Base-by-base conservation (phyloP, 768 basidiomycete species). In the Infundibulicybe gibba region DNA sequence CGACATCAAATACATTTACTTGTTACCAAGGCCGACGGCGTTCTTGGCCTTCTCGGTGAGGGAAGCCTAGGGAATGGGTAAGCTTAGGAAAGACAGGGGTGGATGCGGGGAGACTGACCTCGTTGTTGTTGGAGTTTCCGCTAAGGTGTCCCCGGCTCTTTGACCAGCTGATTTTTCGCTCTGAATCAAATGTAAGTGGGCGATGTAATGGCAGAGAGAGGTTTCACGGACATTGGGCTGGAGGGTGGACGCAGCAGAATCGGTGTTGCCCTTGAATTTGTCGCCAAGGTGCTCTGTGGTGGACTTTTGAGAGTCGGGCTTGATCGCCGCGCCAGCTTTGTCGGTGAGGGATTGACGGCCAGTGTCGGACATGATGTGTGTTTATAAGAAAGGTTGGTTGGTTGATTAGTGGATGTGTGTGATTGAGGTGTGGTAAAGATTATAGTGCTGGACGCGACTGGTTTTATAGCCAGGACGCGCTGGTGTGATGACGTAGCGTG, bases 301-400 rank as follows among this genome's bases (percentile, higher is more conserved):
- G n/a, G 68, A 50, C 68, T 84, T 83, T 68, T 82, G 67, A 30
- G 74, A 76, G 53, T 83, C 80, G 54, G 80, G 80, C 80, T 82
- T 80, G 44, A 79, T 2, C 38, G 75, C 65, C 57, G 79, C 51
- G 32, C 58, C 49, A 41, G 69, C 72, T 67, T 82, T 83, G 71
- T 81, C 78, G 58, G 77, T 76, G 65, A 80, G 63, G 48, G 71
- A 74, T 71, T 81, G 78, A 54, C 81, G 80, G 47, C 63, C 70
- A 43, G 69, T 63, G 58, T 83, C 80, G 58, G 79, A 75, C 79
- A 81, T 81, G 53, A 45, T 71, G 48, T 25, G 30, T 10, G 12
- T 42, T 17, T 35, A 42, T 42, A 41, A 42, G 30, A 20, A 32
- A 16, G 14, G 41, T 13, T 47, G 14, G 17, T 41, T 32, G 32